Evolutionary conservation across 2,329 filamentous ascomycete genomes (phyloP).

Genomic region (Dendryphion nanum): DNA sequence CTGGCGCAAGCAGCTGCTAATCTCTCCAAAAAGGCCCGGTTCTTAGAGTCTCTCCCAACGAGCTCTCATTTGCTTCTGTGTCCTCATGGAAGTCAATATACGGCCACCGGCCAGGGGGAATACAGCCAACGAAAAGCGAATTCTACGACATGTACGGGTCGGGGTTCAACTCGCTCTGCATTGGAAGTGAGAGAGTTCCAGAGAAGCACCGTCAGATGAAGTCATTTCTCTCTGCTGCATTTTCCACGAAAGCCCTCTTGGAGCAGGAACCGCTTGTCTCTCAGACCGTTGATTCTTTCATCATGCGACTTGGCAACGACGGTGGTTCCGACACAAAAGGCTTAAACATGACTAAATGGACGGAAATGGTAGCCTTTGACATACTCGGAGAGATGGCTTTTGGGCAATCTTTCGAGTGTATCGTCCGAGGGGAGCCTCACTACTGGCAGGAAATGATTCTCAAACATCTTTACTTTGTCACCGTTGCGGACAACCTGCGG

Average conservation of each 20-base stretch:
- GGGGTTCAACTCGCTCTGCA: conserved; percentile 8
- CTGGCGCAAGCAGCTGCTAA: not conserved
- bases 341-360: not conserved
- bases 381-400: conserved; percentile 15
- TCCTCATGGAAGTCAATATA: conserved; percentile 44
- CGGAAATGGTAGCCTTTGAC: conserved; percentile 2
- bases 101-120: conserved; percentile 9
- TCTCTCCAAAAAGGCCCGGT: conserved; percentile 35
- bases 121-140: conserved; percentile 8
- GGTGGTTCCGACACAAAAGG: not conserved
- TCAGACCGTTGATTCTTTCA: conserved; percentile 33
- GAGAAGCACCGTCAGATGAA: conserved; percentile 5
- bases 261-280: conserved; percentile 38
- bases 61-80: conserved; percentile 45
- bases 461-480: not conserved
- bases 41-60: conserved; percentile 48
- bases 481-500: not conserved
- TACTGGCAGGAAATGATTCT: not conserved
- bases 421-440: not conserved
- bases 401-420: conserved; percentile 9
- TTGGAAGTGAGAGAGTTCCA: conserved; percentile 20
- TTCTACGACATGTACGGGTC: conserved; percentile 1
- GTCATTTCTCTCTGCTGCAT: conserved; percentile 37
- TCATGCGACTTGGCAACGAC: conserved; percentile 14
- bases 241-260: conserved; percentile 41